Conservation (phyloP, 495 filamentous ascomycete species). For the Talaromyces wortmannii region DNA sequence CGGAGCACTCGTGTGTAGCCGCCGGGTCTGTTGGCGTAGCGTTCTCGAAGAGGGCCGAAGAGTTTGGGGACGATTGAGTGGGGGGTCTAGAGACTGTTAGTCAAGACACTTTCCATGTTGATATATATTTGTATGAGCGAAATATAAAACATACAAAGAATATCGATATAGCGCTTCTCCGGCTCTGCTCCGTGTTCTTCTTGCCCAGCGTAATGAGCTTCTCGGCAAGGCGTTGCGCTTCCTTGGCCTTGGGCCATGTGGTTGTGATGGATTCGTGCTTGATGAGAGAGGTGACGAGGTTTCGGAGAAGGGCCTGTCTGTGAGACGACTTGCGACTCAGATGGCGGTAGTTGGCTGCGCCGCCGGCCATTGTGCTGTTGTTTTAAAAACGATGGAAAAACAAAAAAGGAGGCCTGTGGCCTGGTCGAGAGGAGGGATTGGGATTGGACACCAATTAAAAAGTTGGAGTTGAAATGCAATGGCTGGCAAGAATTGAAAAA, state of each 20-base stretch:
- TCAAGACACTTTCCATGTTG: not conserved
- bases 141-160: constrained; percentile 63
- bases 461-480: not conserved
- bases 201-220: constrained; percentile 91
- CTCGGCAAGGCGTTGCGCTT: constrained; percentile 87
- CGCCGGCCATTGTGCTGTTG: constrained; percentile 66
- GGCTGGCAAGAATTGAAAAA: not conserved
- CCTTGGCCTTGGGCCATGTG: constrained; percentile 94
- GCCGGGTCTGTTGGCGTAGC: constrained; percentile 75
- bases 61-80: constrained; percentile 72
- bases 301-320: constrained; percentile 87
- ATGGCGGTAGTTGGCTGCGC: constrained; percentile 76
- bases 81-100: constrained; percentile 41
- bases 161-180: constrained; percentile 59
- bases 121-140: not conserved
- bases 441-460: too few relatives aligned
- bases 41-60: constrained; percentile 72
- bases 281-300: constrained; percentile 93
- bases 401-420: not conserved
- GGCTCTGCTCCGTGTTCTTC: constrained; percentile 73
- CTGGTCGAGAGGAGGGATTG: not conserved
- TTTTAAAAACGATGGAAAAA: not conserved
- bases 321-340: constrained; percentile 78
- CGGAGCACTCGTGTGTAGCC: constrained; percentile 93
- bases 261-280: constrained; percentile 87